Percentiles rank a stretch among this genome's conserved stretches.
Evolutionary conservation across 352 stramenopile genomes (phyloP).

Genomic region (Albugo candida): DNA sequence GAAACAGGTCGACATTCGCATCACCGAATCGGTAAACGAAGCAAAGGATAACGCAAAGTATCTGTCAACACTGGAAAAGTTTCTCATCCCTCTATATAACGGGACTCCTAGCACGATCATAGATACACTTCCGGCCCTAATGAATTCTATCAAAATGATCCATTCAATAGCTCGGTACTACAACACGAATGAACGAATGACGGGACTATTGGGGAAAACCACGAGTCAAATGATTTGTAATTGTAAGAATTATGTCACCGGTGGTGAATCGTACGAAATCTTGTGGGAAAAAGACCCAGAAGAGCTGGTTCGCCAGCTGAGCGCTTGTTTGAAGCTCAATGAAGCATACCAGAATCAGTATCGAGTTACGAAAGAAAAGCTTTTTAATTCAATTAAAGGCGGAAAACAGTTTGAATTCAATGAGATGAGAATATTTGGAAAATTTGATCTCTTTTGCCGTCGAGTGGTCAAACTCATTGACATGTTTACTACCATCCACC

Average conservation of each 20-base stretch:
- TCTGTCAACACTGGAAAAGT: slow-evolving; percentile 95
- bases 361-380: slow-evolving; percentile 92
- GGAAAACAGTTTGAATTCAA: slow-evolving; percentile 98
- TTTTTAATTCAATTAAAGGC: slow-evolving; percentile 87
- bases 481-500: slow-evolving; percentile 98
- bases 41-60: slow-evolving; percentile 99
- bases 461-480: slow-evolving; percentile 97
- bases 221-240: slow-evolving; percentile 98
- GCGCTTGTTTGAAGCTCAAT: slow-evolving; percentile 95
- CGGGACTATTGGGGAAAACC: slow-evolving; percentile 93
- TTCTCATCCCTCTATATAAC: slow-evolving; percentile 79
- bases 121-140: slow-evolving; percentile 92
- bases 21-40: slow-evolving; percentile 95
- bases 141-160: slow-evolving; percentile 99
- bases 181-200: slow-evolving; percentile 96
- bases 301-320: slow-evolving; percentile 86
- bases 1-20: slow-evolving; percentile 97
- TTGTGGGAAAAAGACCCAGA: slow-evolving; percentile 92
- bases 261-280: slow-evolving; percentile 65
- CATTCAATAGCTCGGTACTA: slow-evolving; percentile 98
- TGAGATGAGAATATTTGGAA: slow-evolving; percentile 97
- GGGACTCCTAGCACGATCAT: slow-evolving; percentile 94
- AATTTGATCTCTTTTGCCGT: slow-evolving; percentile 96
- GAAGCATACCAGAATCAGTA: slow-evolving; percentile 98
- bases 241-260: slow-evolving; percentile 90